Evolutionary conservation across 2,329 filamentous ascomycete species (phyloP).

Genomic region (Ophiostoma pallidulum): DNA sequence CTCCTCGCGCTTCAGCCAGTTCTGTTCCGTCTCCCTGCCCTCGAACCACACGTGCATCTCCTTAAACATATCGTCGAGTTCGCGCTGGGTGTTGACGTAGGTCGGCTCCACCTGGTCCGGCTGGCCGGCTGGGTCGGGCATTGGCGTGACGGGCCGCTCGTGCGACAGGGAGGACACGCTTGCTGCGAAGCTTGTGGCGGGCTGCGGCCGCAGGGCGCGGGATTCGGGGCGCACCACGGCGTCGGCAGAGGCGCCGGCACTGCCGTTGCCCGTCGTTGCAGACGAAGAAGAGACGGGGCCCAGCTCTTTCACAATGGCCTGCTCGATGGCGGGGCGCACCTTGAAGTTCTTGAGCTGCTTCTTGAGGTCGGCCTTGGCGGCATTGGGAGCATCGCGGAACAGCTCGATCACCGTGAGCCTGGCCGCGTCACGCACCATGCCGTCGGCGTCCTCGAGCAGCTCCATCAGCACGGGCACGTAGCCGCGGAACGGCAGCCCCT

Average conservation of each 20-base stretch:
- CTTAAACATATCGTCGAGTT: slow-evolving; percentile 78
- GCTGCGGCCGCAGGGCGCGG: slow-evolving; percentile 19
- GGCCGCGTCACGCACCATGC: slow-evolving; percentile 74
- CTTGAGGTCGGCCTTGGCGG: slow-evolving; percentile 82
- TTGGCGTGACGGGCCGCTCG: slow-evolving; percentile 51
- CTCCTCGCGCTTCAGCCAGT: slow-evolving; percentile 84
- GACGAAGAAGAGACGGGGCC: slow-evolving; percentile 36
- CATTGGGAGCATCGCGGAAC: slow-evolving; percentile 70
- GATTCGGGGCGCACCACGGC: slow-evolving; percentile 30
- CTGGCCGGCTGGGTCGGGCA: slow-evolving; percentile 46
- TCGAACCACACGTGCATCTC: slow-evolving; percentile 78
- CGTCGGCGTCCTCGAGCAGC: slow-evolving; percentile 82
- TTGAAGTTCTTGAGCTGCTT: slow-evolving; percentile 75
- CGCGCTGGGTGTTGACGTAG: slow-evolving; percentile 73
- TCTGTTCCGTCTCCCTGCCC: slow-evolving; percentile 79
- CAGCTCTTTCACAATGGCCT: slow-evolving; percentile 68
- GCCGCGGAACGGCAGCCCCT: slow-evolving; percentile 67
- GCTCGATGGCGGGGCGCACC: slow-evolving; percentile 77
- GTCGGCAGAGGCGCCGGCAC: slow-evolving; percentile 12
- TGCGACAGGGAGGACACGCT: slow-evolving; percentile 40
- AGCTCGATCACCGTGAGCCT: slow-evolving; percentile 78
- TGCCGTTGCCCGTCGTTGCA: slow-evolving; percentile 29
- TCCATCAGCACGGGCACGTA: slow-evolving; percentile 80
- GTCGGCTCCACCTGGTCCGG: slow-evolving; percentile 65
- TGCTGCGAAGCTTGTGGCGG: slow-evolving; percentile 32